Base-by-base conservation (phyloP, 2,329 filamentous ascomycete genomes). In the Cladosporium sp. region DNA sequence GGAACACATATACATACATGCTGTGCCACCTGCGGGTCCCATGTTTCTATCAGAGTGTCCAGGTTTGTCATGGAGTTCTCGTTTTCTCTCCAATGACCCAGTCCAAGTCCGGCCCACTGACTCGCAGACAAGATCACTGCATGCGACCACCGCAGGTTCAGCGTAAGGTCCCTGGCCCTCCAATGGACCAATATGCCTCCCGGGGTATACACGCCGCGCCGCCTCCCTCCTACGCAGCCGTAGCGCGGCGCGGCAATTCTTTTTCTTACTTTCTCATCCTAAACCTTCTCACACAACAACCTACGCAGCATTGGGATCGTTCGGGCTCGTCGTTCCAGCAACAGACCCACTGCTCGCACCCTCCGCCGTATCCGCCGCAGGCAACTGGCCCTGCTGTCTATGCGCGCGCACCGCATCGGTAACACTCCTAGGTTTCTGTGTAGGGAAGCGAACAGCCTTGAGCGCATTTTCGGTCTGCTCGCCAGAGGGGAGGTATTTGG, bases 251-350 rank as follows among this genome's bases (percentile, higher is more conserved):
- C 36, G 36, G 45, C 45, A 39, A 7, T 38, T 32, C 18, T 48
- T 22, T 4, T 35, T 33, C 16, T 29, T n/a, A n/a, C n/a, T 16
- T 29, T 16, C 15, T 38, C 30, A 11, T 38, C 35, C 9, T 25
- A 16, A 29, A 12, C 41, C 5, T 40, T 27, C 15, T 18, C 7
- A 16, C 15, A 8, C 3, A 35, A 35, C 30, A 9, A 13, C 25
- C 7, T 40, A 79, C 77, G 49, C 76, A 78, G 50, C 81, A 86
- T 70, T 88, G 69, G 63, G 55, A 47, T 59, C 48, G 47, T 40
- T 33, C 13, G 57, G 53, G 48, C 56, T 58, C 16, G 58, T 60
- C 12, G 50, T 60, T 30, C 57, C 57, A 16, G 58, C 59, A 7
- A 52, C 51, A n/a, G 30, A 29, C 7, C 39, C 47, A 7, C 22